Base-by-base conservation (phyloP, 768 basidiomycete genomes). In the Filobasidium wieringae region DNA sequence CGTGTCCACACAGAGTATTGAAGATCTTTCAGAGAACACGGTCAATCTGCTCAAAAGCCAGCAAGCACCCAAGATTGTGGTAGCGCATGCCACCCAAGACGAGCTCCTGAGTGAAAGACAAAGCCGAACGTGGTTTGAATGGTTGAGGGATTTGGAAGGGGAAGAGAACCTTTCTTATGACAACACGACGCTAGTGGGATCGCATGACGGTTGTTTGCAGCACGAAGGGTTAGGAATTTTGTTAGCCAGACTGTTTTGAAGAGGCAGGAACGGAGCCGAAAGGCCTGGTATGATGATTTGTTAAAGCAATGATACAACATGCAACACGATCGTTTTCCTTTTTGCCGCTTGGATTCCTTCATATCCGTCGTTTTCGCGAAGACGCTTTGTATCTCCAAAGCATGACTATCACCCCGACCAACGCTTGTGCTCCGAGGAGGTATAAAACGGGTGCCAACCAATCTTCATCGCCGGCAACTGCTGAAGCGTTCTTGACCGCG, bases 11-110 rank as follows among this genome's bases (percentile, higher is more conserved):
- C 50, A 51, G 50, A 14, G 17, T 24, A n/a, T 15, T 34, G 61
- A 60, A 58, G 24, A 26, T n/a, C 19, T 54, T 4, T 19, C 15
- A 15, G 37, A 50, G 0, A 53, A 55, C 22, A 55, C 36, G 11
- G 39, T 14, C 17, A 31, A 32, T 6, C 39, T 6, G 9, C 24
- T 47, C 9, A 24, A 14, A 5, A 31, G 22, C 9, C 33, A 31
- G 12, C 26, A 39, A 22, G 39, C 26, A 12, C 50, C 39, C 1
- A 34, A 27, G 14, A 12, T 66, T 6, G 40, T 65, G 17, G 61
- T 68, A n/a, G 60, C 66, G 1, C 65, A 66, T 39, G 64, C 65
- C 27, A 45, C 27, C 36, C 55, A 61, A 36, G 67, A 68, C 43
- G 67, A 68, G 47, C 53, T 68, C 24, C 47, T 68, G 14, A 58